Percentiles rank a stretch among this genome's conserved stretches.
Conservation (phyloP, 306 rosid species). For the Erythrophleum fordii region DNA sequence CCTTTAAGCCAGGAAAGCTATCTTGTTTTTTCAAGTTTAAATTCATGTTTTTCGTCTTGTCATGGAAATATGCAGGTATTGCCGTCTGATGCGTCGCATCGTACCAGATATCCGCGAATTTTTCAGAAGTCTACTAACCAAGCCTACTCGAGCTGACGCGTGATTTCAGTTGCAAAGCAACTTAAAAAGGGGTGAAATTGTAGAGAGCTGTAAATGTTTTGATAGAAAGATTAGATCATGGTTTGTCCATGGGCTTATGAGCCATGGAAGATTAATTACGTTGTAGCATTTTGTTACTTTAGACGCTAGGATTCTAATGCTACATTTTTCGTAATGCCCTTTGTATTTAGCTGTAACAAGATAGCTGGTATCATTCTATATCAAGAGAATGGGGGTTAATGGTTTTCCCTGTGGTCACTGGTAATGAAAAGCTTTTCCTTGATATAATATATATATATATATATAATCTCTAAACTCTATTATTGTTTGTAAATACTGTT, state of each 20-base stretch:
- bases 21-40: not conserved
- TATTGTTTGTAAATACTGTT: too few relatives aligned
- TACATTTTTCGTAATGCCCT: not conserved
- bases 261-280: not conserved
- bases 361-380: not conserved
- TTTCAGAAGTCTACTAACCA: slow-evolving; percentile 47
- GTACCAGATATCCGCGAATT: slow-evolving; percentile 46
- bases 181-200: slow-evolving; percentile 23
- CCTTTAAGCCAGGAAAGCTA: not conserved
- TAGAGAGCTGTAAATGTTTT: slow-evolving; percentile 39
- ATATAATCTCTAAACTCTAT: too few relatives aligned
- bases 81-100: slow-evolving; percentile 38
- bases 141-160: slow-evolving; percentile 20
- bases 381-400: not conserved
- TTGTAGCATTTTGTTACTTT: not conserved
- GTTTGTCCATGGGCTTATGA: not conserved
- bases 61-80: slow-evolving; percentile 52
- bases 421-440: not conserved
- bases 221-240: not conserved
- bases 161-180: not conserved
- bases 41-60: not conserved
- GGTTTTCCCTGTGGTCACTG: not conserved
- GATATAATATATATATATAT: too few relatives aligned
- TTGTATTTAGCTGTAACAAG: not conserved
- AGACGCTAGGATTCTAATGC: not conserved